A percentile compares a stretch with the other conserved stretches of the same genome.
Evolutionary conservation across 495 filamentous ascomycete genomes (phyloP).

Genomic region (Neurospora sp.): DNA sequence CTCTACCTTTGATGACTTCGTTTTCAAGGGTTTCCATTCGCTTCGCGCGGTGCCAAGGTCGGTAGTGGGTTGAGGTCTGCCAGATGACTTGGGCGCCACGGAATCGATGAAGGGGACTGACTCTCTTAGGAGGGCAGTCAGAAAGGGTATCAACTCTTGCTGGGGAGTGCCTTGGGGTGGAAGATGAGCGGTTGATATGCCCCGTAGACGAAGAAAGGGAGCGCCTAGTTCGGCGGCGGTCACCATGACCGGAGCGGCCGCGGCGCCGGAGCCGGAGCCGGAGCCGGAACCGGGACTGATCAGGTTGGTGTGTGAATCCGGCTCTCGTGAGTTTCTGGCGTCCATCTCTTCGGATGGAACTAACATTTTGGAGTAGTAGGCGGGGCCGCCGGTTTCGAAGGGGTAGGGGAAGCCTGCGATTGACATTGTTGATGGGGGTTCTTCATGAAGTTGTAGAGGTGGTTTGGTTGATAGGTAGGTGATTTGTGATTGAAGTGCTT

Average conservation of each 20-base stretch:
- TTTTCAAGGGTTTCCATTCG: conserved; percentile 33
- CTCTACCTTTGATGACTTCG: conserved; percentile 29
- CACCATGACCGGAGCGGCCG: neutral
- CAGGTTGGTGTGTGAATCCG: neutral
- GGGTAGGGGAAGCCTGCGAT: neutral
- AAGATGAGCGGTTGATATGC: conserved; percentile 29
- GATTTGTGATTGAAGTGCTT: neutral
- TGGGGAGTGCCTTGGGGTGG: conserved; percentile 9
- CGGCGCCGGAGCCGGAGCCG: neutral
- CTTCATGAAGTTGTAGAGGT: neutral
- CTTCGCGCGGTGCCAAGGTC: conserved; percentile 5
- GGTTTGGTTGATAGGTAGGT: neutral
- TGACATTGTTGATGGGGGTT: neutral
- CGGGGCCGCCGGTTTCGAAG: neutral
- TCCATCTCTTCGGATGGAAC: neutral
- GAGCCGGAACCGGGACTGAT: neutral
- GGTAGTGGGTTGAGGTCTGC: conserved; percentile 1
- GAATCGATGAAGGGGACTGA: conserved; percentile 45
- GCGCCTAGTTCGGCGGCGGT: neutral
- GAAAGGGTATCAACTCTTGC: conserved; percentile 22
- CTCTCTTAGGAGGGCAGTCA: conserved; percentile 41
- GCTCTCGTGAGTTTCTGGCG: neutral
- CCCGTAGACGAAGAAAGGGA: conserved; percentile 26
- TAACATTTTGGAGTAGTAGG: neutral
- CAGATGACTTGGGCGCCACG: conserved; percentile 25